Conservation (phyloP, 495 filamentous ascomycete genomes). For the Trichocladium uniseriatum region DNA sequence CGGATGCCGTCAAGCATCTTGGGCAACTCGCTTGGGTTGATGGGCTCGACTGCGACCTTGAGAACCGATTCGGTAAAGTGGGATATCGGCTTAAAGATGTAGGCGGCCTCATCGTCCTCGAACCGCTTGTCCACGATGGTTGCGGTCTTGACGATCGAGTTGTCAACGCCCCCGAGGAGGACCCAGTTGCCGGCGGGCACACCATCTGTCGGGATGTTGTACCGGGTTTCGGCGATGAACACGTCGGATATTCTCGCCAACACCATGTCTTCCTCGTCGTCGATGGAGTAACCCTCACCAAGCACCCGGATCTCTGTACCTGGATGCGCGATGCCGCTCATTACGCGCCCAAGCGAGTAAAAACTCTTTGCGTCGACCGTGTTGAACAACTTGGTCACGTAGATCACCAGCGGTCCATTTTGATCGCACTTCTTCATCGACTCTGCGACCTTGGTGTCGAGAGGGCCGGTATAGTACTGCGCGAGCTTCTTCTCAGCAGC, state of each 20-base stretch:
- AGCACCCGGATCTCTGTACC: constrained; percentile 81
- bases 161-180: constrained; percentile 82
- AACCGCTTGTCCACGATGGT: constrained; percentile 78
- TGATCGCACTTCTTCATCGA: constrained; percentile 76
- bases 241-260: constrained; percentile 79
- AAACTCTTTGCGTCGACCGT: constrained; percentile 80
- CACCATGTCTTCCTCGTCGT: constrained; percentile 98
- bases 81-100: constrained; percentile 85
- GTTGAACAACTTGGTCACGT: constrained; percentile 88
- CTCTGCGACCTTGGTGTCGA: constrained; percentile 74
- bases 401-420: constrained; percentile 81
- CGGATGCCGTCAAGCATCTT: constrained; percentile 97
- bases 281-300: constrained; percentile 89
- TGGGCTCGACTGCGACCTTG: constrained; percentile 95
- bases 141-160: constrained; percentile 97
- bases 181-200: constrained; percentile 96
- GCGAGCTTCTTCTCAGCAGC: constrained; percentile 68
- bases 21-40: constrained; percentile 96
- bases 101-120: constrained; percentile 79
- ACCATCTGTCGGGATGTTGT: constrained; percentile 82
- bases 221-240: constrained; percentile 88
- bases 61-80: constrained; percentile 97
- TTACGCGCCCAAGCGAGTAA: constrained; percentile 79
- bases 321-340: constrained; percentile 84
- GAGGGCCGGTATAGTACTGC: constrained; percentile 87